phyloP scores from a whole-genome alignment of 768 basidiomycete species.

The Lyophyllum atratum region DNA sequence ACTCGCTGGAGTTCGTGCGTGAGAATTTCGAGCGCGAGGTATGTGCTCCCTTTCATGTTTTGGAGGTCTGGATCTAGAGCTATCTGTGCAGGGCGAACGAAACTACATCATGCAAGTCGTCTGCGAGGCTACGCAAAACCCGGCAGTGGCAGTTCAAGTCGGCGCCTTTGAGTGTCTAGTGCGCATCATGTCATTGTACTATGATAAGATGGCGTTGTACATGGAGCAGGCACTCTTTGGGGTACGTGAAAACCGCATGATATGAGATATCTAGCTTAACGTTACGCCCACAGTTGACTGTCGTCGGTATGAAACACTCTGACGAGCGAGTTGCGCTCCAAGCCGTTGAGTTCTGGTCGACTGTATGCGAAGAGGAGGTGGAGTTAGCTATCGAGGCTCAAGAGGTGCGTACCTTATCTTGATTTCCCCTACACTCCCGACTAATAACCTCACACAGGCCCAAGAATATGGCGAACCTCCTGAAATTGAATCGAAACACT shows the following conservation, averaged over 20 bases:
- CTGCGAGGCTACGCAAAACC: constrained; percentile 95
- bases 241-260: constrained; percentile 48
- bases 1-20: constrained; percentile 95
- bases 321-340: constrained; percentile 94
- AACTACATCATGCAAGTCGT: constrained; percentile 99
- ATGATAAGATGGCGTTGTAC: constrained; percentile 98
- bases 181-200: constrained; percentile 96
- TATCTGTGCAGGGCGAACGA: constrained; percentile 77
- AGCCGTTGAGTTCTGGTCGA: constrained; percentile 99
- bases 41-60: constrained; percentile 23
- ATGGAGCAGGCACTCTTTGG: constrained; percentile 99
- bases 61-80: constrained; percentile 9
- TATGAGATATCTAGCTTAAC: constrained; percentile 17
- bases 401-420: constrained; percentile 55
- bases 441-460: constrained; percentile 53
- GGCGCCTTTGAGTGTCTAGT: constrained; percentile 95
- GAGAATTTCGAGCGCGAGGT: constrained; percentile 99
- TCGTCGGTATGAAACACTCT: constrained; percentile 93
- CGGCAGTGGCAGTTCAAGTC: constrained; percentile 82
- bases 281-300: constrained; percentile 67
- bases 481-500: constrained; percentile 84
- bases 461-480: constrained; percentile 87
- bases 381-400: constrained; percentile 90
- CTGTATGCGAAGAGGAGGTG: constrained; percentile 96
- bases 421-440: not conserved